Base-by-base conservation (phyloP, 805 yeast species). In the Kuraishia capsulata region DNA sequence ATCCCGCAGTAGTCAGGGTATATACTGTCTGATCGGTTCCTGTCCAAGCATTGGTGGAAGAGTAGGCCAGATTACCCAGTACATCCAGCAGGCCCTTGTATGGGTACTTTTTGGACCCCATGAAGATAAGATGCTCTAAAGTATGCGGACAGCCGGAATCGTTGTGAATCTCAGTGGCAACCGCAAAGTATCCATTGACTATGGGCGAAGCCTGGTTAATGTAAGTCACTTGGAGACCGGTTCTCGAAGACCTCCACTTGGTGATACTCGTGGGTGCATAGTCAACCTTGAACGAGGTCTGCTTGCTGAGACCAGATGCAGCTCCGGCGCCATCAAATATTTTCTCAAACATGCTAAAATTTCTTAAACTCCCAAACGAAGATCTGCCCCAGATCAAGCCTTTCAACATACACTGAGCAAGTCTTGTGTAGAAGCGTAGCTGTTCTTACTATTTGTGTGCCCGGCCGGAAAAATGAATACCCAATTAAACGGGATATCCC, bases 141-240 rank as follows among this genome's bases (percentile, higher is more conserved):
- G 98, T 92, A 52, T 92, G 98, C 1, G 98, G 98, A 45, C 85
- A 76, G 5, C 98, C 98, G 19, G 88, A 75, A 55, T 89, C 92
- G 52, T 87, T 78, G 18, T 70, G 64, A 37, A 86, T 85, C 56
- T 92, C 97, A 1, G 97, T 88, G 14, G 95, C 96, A 3, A 92
- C 95, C 1, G 96, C 94, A 58, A 92, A 87, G 53, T 82, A 83
- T n/a, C 97, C 98, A 51, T 81, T 79, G 3, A 92, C 88, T 24
- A 87, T 69, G 2, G 97, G 97, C 2, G 95, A 79, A 20, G 87
- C 80, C 51, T 82, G 84, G 51, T 79, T 71, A 29, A 92, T 67
- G 44, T 85, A 72, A 10, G 84, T 81, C 19, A 88, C 59, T 56
- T 85, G 94, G 24, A 90, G 71, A 0, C 96, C 95, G 0, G 97